These are phyloP conservation scores for Pulveroboletus sp. DNA, from an alignment of 768 basidiomycete species.

Conservation along the genomic window DNA sequence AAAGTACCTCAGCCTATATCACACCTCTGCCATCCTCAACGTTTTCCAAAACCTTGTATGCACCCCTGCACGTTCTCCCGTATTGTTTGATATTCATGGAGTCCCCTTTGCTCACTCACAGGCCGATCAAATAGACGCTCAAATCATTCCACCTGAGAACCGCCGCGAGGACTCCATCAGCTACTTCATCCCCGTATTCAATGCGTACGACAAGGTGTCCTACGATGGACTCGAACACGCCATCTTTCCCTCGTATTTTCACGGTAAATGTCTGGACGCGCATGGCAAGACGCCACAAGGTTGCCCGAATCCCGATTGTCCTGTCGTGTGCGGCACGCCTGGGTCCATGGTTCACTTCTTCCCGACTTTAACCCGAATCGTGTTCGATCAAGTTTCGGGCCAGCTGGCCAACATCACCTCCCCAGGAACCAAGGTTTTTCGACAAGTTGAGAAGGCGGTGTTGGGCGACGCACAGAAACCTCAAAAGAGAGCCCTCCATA, in stretches of 20 bases:
- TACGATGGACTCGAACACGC: slow-evolving; percentile 46
- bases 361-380: slow-evolving; percentile 45
- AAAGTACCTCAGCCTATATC: slow-evolving; percentile 54
- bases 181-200: slow-evolving; percentile 47
- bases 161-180: slow-evolving; percentile 23
- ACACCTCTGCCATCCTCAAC: slow-evolving; percentile 35
- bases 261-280: slow-evolving; percentile 64
- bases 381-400: slow-evolving; percentile 40
- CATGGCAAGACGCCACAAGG: slow-evolving; percentile 59
- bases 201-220: slow-evolving; percentile 43
- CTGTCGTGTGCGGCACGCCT: slow-evolving; percentile 79
- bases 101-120: slow-evolving; percentile 5
- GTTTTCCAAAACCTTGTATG: slow-evolving; percentile 45
- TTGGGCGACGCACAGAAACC: slow-evolving; percentile 32
- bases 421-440: slow-evolving; percentile 41
- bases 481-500: slow-evolving; percentile 9
- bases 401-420: slow-evolving; percentile 35
- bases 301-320: slow-evolving; percentile 78
- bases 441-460: slow-evolving; percentile 41
- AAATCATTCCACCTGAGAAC: slow-evolving; percentile 29
- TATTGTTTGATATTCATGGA: slow-evolving; percentile 1
- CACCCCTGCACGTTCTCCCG: background rate
- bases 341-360: slow-evolving; percentile 76
- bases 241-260: slow-evolving; percentile 73
- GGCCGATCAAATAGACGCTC: slow-evolving; percentile 36